phyloP scores from a whole-genome alignment of 345 rosid species.

The Citrus sinensis region DNA sequence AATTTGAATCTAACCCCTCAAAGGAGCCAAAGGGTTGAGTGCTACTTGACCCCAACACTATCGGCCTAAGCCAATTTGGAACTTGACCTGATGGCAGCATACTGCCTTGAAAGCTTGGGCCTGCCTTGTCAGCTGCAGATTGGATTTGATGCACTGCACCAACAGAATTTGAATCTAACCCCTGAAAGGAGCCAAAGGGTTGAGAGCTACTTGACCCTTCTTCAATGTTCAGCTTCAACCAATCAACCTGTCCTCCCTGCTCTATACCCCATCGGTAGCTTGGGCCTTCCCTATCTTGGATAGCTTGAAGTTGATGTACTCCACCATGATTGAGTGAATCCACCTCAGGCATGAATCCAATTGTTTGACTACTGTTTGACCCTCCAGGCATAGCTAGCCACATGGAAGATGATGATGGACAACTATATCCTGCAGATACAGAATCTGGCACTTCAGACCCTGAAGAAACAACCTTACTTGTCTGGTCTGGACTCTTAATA shows the following conservation, averaged over 20 bases:
- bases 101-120: not conserved
- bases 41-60: not conserved
- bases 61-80: constrained; percentile 2
- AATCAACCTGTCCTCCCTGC: constrained; percentile 8
- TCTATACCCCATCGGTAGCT: not conserved
- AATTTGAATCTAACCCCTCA: not conserved
- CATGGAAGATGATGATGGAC: not conserved
- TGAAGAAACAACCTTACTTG: not conserved
- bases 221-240: constrained; percentile 7
- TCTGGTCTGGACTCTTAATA: not conserved
- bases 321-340: not conserved
- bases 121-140: not conserved
- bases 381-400: not conserved
- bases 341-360: not conserved
- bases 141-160: constrained; percentile 1
- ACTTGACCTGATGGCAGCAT: not conserved
- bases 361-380: constrained; percentile 1
- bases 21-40: not conserved
- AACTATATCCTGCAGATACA: not conserved
- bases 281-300: not conserved
- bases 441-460: not conserved
- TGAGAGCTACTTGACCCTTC: not conserved
- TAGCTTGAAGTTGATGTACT: not conserved
- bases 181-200: not conserved
- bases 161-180: not conserved